These are phyloP conservation scores for Plasmodium ovale DNA, from an alignment of 169 alveolate genomes.

Conservation along the genomic window DNA sequence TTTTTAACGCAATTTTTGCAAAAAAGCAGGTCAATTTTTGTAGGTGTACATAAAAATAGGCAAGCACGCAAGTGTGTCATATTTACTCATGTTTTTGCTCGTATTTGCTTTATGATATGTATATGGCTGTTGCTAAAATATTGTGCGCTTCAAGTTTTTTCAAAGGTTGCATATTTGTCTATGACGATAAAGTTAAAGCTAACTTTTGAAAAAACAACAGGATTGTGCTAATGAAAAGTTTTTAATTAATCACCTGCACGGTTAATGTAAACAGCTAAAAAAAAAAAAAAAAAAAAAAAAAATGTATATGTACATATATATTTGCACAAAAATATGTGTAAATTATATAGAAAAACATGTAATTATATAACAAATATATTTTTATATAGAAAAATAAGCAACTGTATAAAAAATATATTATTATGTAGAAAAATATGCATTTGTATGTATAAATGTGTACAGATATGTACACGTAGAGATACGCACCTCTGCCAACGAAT, in stretches of 20 bases:
- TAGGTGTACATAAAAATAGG: too few species aligned
- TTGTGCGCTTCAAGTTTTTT: not conserved
- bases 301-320: not conserved
- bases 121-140: not conserved
- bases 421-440: not conserved
- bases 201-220: slow-evolving; percentile 16
- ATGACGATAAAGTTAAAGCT: slow-evolving; percentile 4
- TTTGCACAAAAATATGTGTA: too few species aligned
- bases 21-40: too few species aligned
- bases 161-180: slow-evolving; percentile 22
- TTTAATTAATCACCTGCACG: slow-evolving; percentile 17
- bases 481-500: too few species aligned
- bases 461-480: too few species aligned
- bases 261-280: slow-evolving; percentile 20
- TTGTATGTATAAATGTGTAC: not conserved
- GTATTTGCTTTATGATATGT: too few species aligned
- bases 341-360: too few species aligned
- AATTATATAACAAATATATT: not conserved
- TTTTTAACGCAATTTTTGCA: slow-evolving; percentile 10
- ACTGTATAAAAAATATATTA: not conserved
- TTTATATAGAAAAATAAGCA: not conserved
- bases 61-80: too few species aligned
- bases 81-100: too few species aligned
- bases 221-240: slow-evolving; percentile 12
- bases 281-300: not conserved